Conservation (phyloP, 2,329 filamentous ascomycete genomes). For the Paecilomyces variotii region DNA sequence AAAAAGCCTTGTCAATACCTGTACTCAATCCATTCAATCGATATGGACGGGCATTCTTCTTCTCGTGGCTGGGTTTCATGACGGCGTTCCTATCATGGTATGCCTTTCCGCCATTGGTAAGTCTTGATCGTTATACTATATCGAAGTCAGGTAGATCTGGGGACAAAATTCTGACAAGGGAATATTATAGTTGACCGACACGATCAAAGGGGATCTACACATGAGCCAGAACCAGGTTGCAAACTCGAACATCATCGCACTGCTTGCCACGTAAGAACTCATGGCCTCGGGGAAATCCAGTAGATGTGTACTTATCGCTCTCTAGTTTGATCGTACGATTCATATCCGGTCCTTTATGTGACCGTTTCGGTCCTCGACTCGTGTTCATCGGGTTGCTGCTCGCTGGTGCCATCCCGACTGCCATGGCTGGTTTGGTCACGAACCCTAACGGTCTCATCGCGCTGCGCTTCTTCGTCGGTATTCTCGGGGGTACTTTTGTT, state of each 20-base stretch:
- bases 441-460: slow-evolving; percentile 47
- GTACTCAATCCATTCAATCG: slow-evolving; percentile 67
- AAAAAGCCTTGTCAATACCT: slow-evolving; percentile 73
- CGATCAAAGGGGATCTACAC: slow-evolving; percentile 70
- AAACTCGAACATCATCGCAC: slow-evolving; percentile 85
- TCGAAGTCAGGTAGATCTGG: background rate
- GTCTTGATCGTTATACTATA: slow-evolving; percentile 14
- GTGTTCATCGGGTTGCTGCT: slow-evolving; percentile 76
- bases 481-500: slow-evolving; percentile 37
- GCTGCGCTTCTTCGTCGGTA: slow-evolving; percentile 37
- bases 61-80: slow-evolving; percentile 80
- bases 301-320: background rate
- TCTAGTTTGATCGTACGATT: slow-evolving; percentile 63
- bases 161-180: background rate
- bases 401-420: slow-evolving; percentile 70
- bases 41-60: slow-evolving; percentile 84
- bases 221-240: slow-evolving; percentile 64
- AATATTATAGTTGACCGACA: slow-evolving; percentile 51
- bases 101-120: slow-evolving; percentile 76
- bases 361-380: slow-evolving; percentile 69
- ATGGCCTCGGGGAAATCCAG: background rate
- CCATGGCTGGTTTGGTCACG: slow-evolving; percentile 68
- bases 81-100: slow-evolving; percentile 86
- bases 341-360: slow-evolving; percentile 74
- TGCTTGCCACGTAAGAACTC: slow-evolving; percentile 55